These are phyloP conservation scores for Ophiostoma tasmaniense DNA, from an alignment of 2,329 filamentous ascomycete species.

Conservation along the genomic window DNA sequence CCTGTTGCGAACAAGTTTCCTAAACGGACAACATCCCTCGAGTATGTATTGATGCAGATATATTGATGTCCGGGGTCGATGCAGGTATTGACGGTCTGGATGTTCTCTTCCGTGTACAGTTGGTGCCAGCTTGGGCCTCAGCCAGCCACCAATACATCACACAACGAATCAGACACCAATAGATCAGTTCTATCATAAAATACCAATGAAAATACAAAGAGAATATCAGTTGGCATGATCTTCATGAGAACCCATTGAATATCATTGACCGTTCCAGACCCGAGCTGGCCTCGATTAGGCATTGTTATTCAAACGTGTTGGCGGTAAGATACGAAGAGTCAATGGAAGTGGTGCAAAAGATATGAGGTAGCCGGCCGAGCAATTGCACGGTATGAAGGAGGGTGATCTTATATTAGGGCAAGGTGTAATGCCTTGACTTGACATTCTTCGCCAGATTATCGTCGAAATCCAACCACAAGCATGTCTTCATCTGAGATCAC, in stretches of 20 bases:
- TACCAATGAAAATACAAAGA: not conserved
- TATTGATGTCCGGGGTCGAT: not conserved
- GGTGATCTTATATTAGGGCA: not conserved
- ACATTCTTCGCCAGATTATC: not conserved
- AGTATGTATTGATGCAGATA: not conserved
- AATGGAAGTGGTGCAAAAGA: not conserved
- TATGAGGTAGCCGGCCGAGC: not conserved
- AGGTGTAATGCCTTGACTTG: not conserved
- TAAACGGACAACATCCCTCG: not conserved
- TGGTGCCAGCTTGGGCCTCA: not conserved
- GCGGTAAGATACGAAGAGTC: not conserved
- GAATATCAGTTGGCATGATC: not conserved
- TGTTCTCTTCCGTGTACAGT: not conserved
- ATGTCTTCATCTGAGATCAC: not conserved
- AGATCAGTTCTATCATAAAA: not conserved
- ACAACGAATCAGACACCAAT: not conserved
- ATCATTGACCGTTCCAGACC: not conserved
- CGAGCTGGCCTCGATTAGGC: not conserved
- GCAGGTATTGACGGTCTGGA: not conserved
- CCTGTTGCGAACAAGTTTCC: not conserved
- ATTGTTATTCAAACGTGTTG: not conserved
- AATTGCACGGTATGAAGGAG: not conserved
- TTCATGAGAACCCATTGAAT: not conserved
- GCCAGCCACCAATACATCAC: not conserved
- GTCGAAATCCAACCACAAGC: not conserved